phyloP scores from a whole-genome alignment of 306 rosid species.

The Fragaria iinumae region DNA sequence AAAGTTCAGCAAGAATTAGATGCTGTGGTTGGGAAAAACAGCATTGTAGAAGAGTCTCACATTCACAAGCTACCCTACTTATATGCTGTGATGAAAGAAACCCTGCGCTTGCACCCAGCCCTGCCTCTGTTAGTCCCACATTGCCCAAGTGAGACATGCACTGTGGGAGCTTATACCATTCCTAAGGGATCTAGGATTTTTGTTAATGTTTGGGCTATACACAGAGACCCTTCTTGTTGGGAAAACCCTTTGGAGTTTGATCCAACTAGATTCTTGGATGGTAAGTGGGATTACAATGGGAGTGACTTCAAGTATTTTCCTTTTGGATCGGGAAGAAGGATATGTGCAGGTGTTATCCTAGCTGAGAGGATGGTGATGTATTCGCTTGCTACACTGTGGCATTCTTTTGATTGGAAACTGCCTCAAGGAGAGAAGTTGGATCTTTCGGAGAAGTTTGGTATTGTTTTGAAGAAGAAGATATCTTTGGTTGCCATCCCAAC shows the following conservation, averaged over 20 bases:
- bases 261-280: slow-evolving; percentile 52
- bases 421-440: slow-evolving; percentile 42
- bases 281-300: slow-evolving; percentile 53
- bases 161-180: slow-evolving; percentile 52
- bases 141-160: slow-evolving; percentile 51
- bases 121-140: slow-evolving; percentile 67
- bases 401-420: slow-evolving; percentile 61
- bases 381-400: slow-evolving; percentile 55
- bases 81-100: slow-evolving; percentile 67
- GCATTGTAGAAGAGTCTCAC: slow-evolving; percentile 59
- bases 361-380: slow-evolving; percentile 61
- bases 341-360: slow-evolving; percentile 65
- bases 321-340: slow-evolving; percentile 74
- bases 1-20: slow-evolving; percentile 55
- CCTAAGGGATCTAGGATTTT: slow-evolving; percentile 65
- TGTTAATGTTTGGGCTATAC: slow-evolving; percentile 71
- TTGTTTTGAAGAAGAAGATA: slow-evolving; percentile 50
- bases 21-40: slow-evolving; percentile 45
- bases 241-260: slow-evolving; percentile 56
- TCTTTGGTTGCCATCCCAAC: slow-evolving; percentile 55
- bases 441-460: slow-evolving; percentile 49
- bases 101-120: slow-evolving; percentile 57
- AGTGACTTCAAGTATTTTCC: slow-evolving; percentile 60
- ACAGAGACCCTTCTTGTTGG: slow-evolving; percentile 67
- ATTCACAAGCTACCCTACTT: slow-evolving; percentile 48